Conservation (phyloP, 768 basidiomycete species). For the Favolaschia claudopus region DNA sequence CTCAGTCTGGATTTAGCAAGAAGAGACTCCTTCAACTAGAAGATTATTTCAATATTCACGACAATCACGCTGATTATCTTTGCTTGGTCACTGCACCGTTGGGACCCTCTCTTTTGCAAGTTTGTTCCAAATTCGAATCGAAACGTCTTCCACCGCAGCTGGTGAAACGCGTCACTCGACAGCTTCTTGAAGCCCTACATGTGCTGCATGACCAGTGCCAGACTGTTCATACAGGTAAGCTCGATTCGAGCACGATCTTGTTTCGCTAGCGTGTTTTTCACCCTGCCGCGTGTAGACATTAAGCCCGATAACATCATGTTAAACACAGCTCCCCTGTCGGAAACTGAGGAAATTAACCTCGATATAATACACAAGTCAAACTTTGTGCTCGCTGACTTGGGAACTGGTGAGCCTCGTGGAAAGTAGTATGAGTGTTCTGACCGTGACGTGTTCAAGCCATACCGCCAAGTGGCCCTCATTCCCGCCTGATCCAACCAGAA, state of each 20-base stretch:
- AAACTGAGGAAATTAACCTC: not conserved
- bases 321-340: conserved; percentile 7
- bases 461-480: too few species aligned
- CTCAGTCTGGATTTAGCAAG: too few species aligned
- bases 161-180: conserved; percentile 30
- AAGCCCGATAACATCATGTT: conserved; percentile 31
- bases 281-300: conserved; percentile 16
- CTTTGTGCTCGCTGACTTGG: conserved; percentile 20
- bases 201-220: conserved; percentile 51
- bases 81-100: too few species aligned
- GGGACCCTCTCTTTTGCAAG: too few species aligned
- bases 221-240: conserved; percentile 39
- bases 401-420: conserved; percentile 14
- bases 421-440: conserved; percentile 8
- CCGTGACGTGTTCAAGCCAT: conserved; percentile 28
- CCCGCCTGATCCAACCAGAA: too few species aligned
- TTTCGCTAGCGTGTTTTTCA: not conserved
- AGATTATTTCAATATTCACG: too few species aligned
- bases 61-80: too few species aligned
- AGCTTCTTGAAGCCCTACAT: conserved; percentile 58
- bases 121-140: too few species aligned
- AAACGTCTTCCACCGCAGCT: conserved; percentile 19
- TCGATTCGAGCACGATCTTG: not conserved
- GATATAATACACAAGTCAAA: too few species aligned
- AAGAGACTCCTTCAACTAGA: too few species aligned